A percentile compares a stretch with the other conserved stretches of the same genome.
These are phyloP conservation scores for Stemphylium lycopersici DNA, from an alignment of 2,329 filamentous ascomycete genomes.

Conservation along the genomic window DNA sequence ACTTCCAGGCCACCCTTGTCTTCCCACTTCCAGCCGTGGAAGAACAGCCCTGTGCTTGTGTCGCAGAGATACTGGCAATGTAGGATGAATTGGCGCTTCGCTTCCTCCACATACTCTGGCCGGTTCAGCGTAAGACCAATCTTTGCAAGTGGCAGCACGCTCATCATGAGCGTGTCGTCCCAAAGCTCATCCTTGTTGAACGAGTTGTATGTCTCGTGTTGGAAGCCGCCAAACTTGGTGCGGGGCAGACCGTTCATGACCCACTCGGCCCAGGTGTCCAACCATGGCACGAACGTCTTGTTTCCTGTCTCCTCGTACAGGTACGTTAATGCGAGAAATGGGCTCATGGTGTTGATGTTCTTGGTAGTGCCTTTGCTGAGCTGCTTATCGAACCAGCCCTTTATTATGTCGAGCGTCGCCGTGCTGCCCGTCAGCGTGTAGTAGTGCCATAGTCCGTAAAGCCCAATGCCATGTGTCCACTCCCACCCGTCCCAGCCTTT, in stretches of 20 bases:
- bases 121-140: slow-evolving; percentile 73
- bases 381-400: slow-evolving; percentile 74
- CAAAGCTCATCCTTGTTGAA: slow-evolving; percentile 77
- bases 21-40: slow-evolving; percentile 82
- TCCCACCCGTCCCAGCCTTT: slow-evolving; percentile 87
- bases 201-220: slow-evolving; percentile 75
- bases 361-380: slow-evolving; percentile 77
- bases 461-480: slow-evolving; percentile 80
- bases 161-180: slow-evolving; percentile 92
- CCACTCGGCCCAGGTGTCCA: slow-evolving; percentile 84
- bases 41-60: slow-evolving; percentile 73
- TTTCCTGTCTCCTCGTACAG: slow-evolving; percentile 78
- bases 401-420: slow-evolving; percentile 68
- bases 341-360: slow-evolving; percentile 86
- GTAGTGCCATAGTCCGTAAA: slow-evolving; percentile 84
- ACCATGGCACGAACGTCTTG: slow-evolving; percentile 73
- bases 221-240: slow-evolving; percentile 74
- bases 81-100: slow-evolving; percentile 76
- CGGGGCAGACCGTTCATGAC: slow-evolving; percentile 76
- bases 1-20: slow-evolving; percentile 59
- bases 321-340: slow-evolving; percentile 75
- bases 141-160: slow-evolving; percentile 78
- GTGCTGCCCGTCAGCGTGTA: slow-evolving; percentile 72
- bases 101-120: slow-evolving; percentile 77
- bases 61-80: slow-evolving; percentile 83